Conservation (phyloP, 2,329 filamentous ascomycete species). For the Alternaria panax region DNA sequence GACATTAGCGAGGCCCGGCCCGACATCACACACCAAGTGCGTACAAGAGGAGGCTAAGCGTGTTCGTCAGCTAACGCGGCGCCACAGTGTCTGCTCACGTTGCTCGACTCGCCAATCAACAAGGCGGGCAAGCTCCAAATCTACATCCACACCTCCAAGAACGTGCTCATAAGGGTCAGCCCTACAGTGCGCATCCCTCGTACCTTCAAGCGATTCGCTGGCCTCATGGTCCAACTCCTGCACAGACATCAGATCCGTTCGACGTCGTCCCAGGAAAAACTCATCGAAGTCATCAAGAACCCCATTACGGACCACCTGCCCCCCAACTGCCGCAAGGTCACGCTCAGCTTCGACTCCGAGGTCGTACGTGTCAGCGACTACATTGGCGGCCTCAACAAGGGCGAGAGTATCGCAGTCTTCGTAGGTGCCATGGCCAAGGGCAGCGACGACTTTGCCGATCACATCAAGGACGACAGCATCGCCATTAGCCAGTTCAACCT, state of each 20-base stretch:
- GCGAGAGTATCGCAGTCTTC: slow-evolving; percentile 97
- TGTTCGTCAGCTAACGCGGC: slow-evolving; percentile 30
- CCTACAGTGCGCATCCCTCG: slow-evolving; percentile 97
- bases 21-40: slow-evolving; percentile 97
- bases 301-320: slow-evolving; percentile 97
- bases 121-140: slow-evolving; percentile 98
- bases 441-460: slow-evolving; percentile 91
- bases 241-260: slow-evolving; percentile 96
- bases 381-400: slow-evolving; percentile 75
- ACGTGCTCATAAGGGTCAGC: slow-evolving; percentile 95
- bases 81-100: slow-evolving; percentile 86
- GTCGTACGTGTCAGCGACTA: slow-evolving; percentile 90
- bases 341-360: slow-evolving; percentile 89
- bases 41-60: slow-evolving; percentile 37
- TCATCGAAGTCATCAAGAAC: slow-evolving; percentile 96
- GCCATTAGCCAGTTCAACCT: slow-evolving; percentile 98
- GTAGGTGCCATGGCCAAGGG: slow-evolving; percentile 99
- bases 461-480: slow-evolving; percentile 94
- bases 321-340: slow-evolving; percentile 97
- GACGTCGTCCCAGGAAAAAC: slow-evolving; percentile 95
- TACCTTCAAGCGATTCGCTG: slow-evolving; percentile 98
- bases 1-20: slow-evolving; percentile 98
- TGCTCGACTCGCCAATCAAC: slow-evolving; percentile 98
- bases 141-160: slow-evolving; percentile 97
- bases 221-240: slow-evolving; percentile 96